Percentiles rank a stretch among this genome's conserved stretches.
These are phyloP conservation scores for Serendipita sp. DNA, from an alignment of 768 basidiomycete genomes.

Conservation along the genomic window DNA sequence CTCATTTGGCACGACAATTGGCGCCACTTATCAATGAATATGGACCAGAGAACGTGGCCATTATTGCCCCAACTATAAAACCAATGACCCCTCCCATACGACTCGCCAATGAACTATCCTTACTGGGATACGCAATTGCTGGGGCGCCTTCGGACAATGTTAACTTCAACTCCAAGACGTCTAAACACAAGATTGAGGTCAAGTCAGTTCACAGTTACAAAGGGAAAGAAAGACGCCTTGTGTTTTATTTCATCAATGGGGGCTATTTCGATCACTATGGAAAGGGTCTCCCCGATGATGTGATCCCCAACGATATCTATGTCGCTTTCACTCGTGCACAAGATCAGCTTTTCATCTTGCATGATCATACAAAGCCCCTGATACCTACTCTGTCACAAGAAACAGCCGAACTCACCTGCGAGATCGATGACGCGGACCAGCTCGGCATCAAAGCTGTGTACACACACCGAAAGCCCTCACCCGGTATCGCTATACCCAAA, in stretches of 20 bases:
- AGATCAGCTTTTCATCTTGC: slow-evolving; percentile 2
- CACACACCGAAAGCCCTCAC: not conserved
- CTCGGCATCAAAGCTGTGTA: not conserved
- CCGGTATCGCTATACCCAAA: not conserved
- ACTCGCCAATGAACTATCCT: not conserved
- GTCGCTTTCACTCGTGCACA: not conserved
- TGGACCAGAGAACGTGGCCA: slow-evolving; percentile 3
- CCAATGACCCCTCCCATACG: not conserved
- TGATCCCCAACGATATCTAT: not conserved
- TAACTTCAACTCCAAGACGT: not conserved
- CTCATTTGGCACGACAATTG: not conserved
- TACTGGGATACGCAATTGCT: not conserved
- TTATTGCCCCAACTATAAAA: not conserved
- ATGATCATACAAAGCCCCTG: not conserved
- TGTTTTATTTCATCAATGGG: not conserved
- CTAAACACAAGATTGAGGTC: not conserved
- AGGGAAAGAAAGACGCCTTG: not conserved
- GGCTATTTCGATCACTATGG: not conserved
- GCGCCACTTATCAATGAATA: not conserved
- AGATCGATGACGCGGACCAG: not conserved
- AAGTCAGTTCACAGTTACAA: slow-evolving; percentile 1
- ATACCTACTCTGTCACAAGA: not conserved
- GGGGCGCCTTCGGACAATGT: not conserved
- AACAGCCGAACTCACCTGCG: not conserved
- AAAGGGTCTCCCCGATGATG: not conserved